These are phyloP conservation scores for Saturnispora zaruensis DNA, from an alignment of 805 yeast genomes.

Conservation along the genomic window DNA sequence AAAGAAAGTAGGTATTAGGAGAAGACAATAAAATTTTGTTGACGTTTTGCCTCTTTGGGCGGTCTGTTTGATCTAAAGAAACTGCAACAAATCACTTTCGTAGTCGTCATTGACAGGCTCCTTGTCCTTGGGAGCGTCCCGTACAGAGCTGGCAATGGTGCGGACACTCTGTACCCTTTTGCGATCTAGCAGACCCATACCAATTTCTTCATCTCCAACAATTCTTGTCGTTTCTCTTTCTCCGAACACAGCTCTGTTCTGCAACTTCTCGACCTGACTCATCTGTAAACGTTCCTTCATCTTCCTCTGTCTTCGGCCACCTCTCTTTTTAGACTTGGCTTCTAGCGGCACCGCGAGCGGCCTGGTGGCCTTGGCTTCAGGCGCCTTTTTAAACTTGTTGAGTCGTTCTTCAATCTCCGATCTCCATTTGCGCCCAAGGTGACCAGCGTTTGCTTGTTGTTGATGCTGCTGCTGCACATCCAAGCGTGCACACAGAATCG, in stretches of 20 bases:
- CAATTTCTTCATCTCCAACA: constrained; percentile 75
- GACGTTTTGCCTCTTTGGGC: constrained; percentile 8
- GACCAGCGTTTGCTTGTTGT: constrained; percentile 18
- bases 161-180: constrained; percentile 16
- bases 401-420: constrained; percentile 54
- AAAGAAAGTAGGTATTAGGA: background rate
- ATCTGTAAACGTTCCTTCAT: constrained; percentile 71
- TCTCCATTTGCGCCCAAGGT: constrained; percentile 50
- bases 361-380: constrained; percentile 58
- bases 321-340: constrained; percentile 70
- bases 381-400: constrained; percentile 69
- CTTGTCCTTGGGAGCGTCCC: constrained; percentile 11
- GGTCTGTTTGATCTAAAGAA: background rate
- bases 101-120: constrained; percentile 1
- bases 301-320: constrained; percentile 74
- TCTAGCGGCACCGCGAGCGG: constrained; percentile 71
- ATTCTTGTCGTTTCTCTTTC: constrained; percentile 52
- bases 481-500: constrained; percentile 73
- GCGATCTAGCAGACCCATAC: constrained; percentile 61
- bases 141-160: constrained; percentile 9
- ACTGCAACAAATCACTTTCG: constrained; percentile 3
- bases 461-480: constrained; percentile 48
- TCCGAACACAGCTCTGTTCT: constrained; percentile 80
- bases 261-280: constrained; percentile 76
- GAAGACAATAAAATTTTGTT: constrained; percentile 12